Conservation (phyloP, 2,329 filamentous ascomycete genomes). For the Dactylella cylindrospora region DNA sequence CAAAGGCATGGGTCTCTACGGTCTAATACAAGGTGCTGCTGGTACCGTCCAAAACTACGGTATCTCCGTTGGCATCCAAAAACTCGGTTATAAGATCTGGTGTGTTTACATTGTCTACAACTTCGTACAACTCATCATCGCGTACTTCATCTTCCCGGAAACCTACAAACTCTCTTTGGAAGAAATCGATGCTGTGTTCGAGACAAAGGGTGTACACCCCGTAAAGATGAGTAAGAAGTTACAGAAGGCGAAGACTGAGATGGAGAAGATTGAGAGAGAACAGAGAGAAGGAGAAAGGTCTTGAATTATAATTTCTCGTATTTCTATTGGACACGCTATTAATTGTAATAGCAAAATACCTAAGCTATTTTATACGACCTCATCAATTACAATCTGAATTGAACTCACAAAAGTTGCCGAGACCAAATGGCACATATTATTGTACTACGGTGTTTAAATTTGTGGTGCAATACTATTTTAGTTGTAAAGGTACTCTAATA, state of each 20-base stretch:
- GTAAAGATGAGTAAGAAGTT: conserved; percentile 55
- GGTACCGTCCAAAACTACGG: conserved; percentile 56
- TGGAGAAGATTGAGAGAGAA: conserved; percentile 43
- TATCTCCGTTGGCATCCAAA: conserved; percentile 56
- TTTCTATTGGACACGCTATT: too few relatives aligned
- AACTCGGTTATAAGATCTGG: conserved; percentile 59
- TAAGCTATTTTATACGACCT: too few relatives aligned
- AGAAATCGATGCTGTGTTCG: conserved; percentile 63
- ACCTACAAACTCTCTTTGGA: conserved; percentile 58
- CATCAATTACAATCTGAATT: too few relatives aligned
- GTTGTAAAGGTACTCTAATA: too few relatives aligned
- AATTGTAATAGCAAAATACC: too few relatives aligned
- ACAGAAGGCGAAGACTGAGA: conserved; percentile 53
- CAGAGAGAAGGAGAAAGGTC: conserved; percentile 12
- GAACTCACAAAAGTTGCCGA: too few relatives aligned
- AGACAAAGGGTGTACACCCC: conserved; percentile 54
- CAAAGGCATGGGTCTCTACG: conserved; percentile 56
- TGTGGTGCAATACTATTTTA: too few relatives aligned
- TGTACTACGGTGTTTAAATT: too few relatives aligned
- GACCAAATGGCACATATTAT: too few relatives aligned
- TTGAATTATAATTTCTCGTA: background rate
- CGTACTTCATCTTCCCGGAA: conserved; percentile 60
- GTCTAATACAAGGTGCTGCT: conserved; percentile 55
- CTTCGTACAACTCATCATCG: conserved; percentile 54
- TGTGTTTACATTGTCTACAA: conserved; percentile 59